A percentile compares a stretch with the other conserved stretches of the same genome.
These are phyloP conservation scores for Vanrija pseudolonga DNA, from an alignment of 1,284 basidiomycete species.

Conservation along the genomic window DNA sequence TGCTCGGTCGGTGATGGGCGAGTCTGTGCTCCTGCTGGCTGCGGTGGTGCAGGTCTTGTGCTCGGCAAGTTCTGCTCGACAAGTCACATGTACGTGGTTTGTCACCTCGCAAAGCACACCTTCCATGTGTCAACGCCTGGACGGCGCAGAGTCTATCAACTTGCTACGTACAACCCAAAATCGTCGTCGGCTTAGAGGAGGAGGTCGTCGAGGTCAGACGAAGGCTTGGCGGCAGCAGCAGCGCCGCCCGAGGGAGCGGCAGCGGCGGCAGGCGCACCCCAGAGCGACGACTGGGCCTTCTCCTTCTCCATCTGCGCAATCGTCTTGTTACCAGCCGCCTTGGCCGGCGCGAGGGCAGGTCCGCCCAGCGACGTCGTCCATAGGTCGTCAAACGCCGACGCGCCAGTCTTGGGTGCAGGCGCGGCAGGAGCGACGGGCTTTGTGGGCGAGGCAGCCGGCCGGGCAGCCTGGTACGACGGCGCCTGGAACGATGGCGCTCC, in stretches of 20 bases:
- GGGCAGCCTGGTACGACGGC: slow-evolving; percentile 3
- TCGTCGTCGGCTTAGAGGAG: slow-evolving; percentile 13
- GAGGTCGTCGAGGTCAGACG: slow-evolving; percentile 28
- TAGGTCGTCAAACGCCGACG: slow-evolving; percentile 72
- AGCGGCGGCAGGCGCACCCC: slow-evolving; percentile 51
- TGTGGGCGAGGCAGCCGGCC: slow-evolving; percentile 14
- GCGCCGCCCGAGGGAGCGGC: neutral
- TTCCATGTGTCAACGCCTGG: too few species aligned
- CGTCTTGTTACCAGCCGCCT: slow-evolving; percentile 56
- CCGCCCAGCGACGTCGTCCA: slow-evolving; percentile 72
- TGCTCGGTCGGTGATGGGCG: too few species aligned
- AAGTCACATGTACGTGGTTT: too few species aligned
- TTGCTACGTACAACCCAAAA: neutral
- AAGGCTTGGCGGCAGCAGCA: slow-evolving; percentile 9
- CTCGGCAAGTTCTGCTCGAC: too few species aligned
- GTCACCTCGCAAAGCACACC: too few species aligned
- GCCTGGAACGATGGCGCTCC: slow-evolving; percentile 7
- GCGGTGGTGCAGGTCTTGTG: too few species aligned
- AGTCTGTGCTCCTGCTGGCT: too few species aligned
- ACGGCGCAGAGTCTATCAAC: neutral
- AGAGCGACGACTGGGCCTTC: slow-evolving; percentile 71
- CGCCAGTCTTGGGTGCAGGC: slow-evolving; percentile 3
- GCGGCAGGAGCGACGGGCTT: slow-evolving; percentile 10
- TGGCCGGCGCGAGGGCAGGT: slow-evolving; percentile 27
- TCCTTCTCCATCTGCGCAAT: slow-evolving; percentile 84